Conservation (phyloP, 805 yeast species). For the Candida piceae region DNA sequence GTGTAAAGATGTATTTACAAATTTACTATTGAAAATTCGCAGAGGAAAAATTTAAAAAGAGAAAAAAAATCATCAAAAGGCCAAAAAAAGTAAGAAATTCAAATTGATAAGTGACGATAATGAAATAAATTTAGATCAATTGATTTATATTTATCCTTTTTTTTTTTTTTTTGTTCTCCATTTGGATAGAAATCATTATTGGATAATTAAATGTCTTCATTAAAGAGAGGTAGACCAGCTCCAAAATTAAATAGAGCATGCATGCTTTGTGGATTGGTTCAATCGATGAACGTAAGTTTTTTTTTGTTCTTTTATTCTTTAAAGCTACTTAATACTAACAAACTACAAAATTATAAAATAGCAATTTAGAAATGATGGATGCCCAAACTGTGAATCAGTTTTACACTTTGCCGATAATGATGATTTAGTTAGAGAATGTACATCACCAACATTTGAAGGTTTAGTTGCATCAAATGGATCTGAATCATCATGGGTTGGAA, state of each 20-base stretch:
- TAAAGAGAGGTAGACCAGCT: conserved; percentile 33
- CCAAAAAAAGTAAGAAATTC: too few relatives aligned
- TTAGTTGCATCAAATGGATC: conserved; percentile 86
- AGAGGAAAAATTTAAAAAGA: too few relatives aligned
- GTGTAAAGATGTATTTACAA: too few relatives aligned
- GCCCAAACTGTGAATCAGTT: conserved; percentile 94
- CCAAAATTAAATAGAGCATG: conserved; percentile 86
- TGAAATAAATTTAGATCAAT: too few relatives aligned
- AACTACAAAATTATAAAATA: conserved; percentile 10
- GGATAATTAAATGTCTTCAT: conserved; percentile 12
- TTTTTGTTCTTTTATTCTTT: background rate
- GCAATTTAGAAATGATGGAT: conserved; percentile 77
- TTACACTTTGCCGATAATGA: conserved; percentile 75
- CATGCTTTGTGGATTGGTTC: conserved; percentile 93
- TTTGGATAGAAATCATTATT: background rate
- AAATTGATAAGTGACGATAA: too few relatives aligned
- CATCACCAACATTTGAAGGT: conserved; percentile 96
- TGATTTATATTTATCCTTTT: too few relatives aligned
- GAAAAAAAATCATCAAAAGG: too few relatives aligned
- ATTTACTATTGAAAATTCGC: too few relatives aligned
- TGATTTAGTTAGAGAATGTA: conserved; percentile 80
- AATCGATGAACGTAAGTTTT: conserved; percentile 57
- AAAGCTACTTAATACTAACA: background rate
- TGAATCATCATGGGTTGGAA: conserved; percentile 88
- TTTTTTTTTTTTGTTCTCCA: background rate